These are phyloP conservation scores for Glebionis coronaria DNA, from an alignment of 129 eudicot genomes.

Conservation along the genomic window DNA sequence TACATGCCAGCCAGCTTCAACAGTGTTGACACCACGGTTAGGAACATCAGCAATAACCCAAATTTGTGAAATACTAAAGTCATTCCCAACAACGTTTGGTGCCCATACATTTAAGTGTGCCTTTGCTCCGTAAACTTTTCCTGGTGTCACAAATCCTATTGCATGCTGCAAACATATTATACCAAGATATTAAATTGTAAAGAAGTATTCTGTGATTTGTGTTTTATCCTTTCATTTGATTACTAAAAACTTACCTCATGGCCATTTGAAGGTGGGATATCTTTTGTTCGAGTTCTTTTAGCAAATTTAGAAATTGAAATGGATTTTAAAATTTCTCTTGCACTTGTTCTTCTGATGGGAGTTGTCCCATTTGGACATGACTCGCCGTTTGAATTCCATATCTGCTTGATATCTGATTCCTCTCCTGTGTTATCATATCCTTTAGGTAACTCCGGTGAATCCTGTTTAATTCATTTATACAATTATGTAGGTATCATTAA, in stretches of 20 bases:
- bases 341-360: slow-evolving; percentile 21
- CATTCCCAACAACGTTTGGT: slow-evolving; percentile 51
- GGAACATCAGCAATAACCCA: slow-evolving; percentile 68
- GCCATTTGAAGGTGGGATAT: neutral
- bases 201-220: no score
- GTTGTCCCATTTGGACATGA: slow-evolving; percentile 20
- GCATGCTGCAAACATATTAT: slow-evolving; percentile 59
- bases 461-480: neutral
- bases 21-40: slow-evolving; percentile 60
- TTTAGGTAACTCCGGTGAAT: slow-evolving; percentile 18
- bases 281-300: neutral
- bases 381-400: slow-evolving; percentile 21
- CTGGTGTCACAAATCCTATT: slow-evolving; percentile 58
- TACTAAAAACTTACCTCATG: slow-evolving; percentile 18
- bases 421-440: neutral
- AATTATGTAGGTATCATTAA: neutral
- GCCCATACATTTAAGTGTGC: slow-evolving; percentile 84
- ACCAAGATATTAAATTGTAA: no score
- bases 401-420: neutral
- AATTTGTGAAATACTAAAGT: slow-evolving; percentile 75
- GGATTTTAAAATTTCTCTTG: slow-evolving; percentile 5
- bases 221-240: neutral
- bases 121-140: slow-evolving; percentile 75
- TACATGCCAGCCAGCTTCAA: slow-evolving; percentile 99
- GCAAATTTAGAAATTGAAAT: slow-evolving; percentile 8